Conservation (phyloP, 2,329 filamentous ascomycete genomes). For the Aspergillus luchuensis region DNA sequence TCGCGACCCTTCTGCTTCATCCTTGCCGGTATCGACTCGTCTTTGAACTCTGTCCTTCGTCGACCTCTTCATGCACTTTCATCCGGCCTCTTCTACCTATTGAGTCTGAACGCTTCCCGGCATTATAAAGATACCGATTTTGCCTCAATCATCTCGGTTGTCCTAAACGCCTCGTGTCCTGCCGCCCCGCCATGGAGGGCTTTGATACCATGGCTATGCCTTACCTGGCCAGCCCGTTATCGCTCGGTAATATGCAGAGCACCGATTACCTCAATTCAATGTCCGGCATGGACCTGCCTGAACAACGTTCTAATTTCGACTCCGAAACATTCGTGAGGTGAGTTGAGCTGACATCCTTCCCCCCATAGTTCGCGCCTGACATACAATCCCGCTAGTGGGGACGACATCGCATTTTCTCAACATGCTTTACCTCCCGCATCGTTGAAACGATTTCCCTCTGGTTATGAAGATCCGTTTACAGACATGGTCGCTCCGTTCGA, state of each 20-base stretch:
- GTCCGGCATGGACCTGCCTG: slow-evolving; percentile 57
- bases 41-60: neutral
- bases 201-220: slow-evolving; percentile 65
- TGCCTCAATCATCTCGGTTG: neutral
- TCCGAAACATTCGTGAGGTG: slow-evolving; percentile 64
- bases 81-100: slow-evolving; percentile 11
- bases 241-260: slow-evolving; percentile 55
- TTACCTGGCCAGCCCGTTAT: slow-evolving; percentile 61
- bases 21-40: neutral
- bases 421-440: slow-evolving; percentile 38
- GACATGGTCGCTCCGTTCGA: slow-evolving; percentile 53
- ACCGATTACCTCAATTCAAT: slow-evolving; percentile 52
- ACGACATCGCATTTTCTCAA: slow-evolving; percentile 54
- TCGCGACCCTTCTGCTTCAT: slow-evolving; percentile 13
- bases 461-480: slow-evolving; percentile 55
- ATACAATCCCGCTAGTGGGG: slow-evolving; percentile 44
- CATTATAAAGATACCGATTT: neutral
- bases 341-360: slow-evolving; percentile 23
- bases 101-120: neutral
- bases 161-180: slow-evolving; percentile 1
- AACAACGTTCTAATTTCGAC: slow-evolving; percentile 63
- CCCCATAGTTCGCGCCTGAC: neutral
- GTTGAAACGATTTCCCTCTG: slow-evolving; percentile 53
- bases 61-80: neutral
- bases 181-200: slow-evolving; percentile 50